Evolutionary conservation across 1,284 basidiomycete species (phyloP).

Genomic region (Apiotrichum sp.): DNA sequence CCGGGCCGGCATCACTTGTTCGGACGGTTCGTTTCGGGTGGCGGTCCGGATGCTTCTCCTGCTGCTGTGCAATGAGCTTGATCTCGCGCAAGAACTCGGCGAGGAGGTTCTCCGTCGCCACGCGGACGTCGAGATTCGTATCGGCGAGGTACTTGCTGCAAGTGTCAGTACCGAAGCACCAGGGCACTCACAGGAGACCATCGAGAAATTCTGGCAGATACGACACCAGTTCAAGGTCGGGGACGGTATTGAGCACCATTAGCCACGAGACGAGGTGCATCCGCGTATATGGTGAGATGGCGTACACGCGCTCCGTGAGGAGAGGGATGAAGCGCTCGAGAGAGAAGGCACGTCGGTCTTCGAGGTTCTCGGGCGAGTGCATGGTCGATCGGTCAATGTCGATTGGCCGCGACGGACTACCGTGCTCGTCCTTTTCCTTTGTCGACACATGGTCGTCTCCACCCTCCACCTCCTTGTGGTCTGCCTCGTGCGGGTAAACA

Average conservation of each 20-base stretch:
- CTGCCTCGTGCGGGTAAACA: conserved; percentile 56
- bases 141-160: conserved; percentile 88
- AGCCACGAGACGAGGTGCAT: conserved; percentile 98
- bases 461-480: conserved; percentile 2
- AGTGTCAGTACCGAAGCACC: neutral
- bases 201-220: conserved; percentile 94
- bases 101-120: conserved; percentile 84
- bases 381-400: conserved; percentile 8
- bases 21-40: conserved; percentile 4
- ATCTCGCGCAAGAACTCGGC: conserved; percentile 92
- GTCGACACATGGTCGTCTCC: conserved; percentile 3
- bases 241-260: conserved; percentile 89
- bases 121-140: conserved; percentile 85
- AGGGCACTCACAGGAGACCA: conserved; percentile 69
- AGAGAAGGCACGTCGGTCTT: conserved; percentile 65
- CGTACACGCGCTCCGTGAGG: conserved; percentile 86
- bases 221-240: conserved; percentile 88
- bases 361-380: conserved; percentile 10
- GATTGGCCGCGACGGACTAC: conserved; percentile 1
- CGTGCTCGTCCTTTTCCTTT: neutral
- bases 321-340: conserved; percentile 91
- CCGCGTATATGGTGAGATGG: conserved; percentile 89
- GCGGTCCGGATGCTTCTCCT: conserved; percentile 47
- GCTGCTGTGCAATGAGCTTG: conserved; percentile 69
- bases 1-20: neutral